These are phyloP conservation scores for Tolypocladium inflatum DNA, from an alignment of 2,329 filamentous ascomycete genomes.

Conservation along the genomic window DNA sequence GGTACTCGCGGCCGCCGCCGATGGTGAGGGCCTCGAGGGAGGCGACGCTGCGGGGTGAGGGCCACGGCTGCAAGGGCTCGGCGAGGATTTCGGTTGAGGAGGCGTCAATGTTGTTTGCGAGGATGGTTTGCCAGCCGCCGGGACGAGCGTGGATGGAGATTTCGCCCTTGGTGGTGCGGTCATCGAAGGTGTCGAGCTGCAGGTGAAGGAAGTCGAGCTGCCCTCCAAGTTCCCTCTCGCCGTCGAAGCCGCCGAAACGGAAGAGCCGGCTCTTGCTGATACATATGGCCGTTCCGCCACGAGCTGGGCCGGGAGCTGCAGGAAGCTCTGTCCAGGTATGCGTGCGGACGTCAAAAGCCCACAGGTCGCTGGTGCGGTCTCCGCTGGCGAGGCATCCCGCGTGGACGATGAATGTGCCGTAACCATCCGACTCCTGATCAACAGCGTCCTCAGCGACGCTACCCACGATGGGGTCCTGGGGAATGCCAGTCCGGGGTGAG, in stretches of 20 bases:
- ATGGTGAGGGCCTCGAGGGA: constrained; percentile 45
- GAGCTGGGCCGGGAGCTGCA: constrained; percentile 54
- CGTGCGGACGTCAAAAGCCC: constrained; percentile 62
- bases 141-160: constrained; percentile 39
- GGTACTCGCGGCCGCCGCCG: constrained; percentile 52
- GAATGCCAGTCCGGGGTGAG: constrained; percentile 42
- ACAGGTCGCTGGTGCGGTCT: constrained; percentile 57
- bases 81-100: constrained; percentile 25
- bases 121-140: constrained; percentile 43
- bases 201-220: constrained; percentile 57
- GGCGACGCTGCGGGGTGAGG: constrained; percentile 42
- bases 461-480: constrained; percentile 50
- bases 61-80: constrained; percentile 32
- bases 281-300: constrained; percentile 60
- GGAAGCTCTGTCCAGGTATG: constrained; percentile 59
- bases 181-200: constrained; percentile 45
- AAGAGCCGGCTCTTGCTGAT: constrained; percentile 57
- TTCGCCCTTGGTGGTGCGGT: constrained; percentile 37
- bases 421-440: constrained; percentile 51
- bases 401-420: constrained; percentile 65
- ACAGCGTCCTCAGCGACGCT: constrained; percentile 46
- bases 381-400: constrained; percentile 61
- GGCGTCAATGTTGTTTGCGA: constrained; percentile 24
- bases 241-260: constrained; percentile 75
- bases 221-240: constrained; percentile 58